A percentile compares a stretch with the other conserved stretches of the same genome.
These are phyloP conservation scores for Spiraea crenata DNA, from an alignment of 331 rosid genomes.

Conservation along the genomic window DNA sequence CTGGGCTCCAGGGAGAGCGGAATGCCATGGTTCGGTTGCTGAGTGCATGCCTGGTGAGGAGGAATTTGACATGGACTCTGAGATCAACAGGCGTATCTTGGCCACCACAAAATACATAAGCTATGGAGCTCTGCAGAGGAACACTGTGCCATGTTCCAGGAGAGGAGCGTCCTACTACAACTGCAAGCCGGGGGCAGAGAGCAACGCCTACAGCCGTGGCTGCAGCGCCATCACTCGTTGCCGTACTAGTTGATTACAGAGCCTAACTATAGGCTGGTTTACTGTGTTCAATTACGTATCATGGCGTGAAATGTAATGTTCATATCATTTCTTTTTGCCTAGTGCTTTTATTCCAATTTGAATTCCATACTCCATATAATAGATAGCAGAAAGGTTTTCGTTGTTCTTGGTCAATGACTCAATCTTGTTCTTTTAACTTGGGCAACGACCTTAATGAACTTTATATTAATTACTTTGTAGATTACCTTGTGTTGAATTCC, in stretches of 20 bases:
- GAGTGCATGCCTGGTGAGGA: constrained; percentile 57
- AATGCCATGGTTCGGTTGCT: constrained; percentile 58
- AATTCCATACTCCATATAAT: neutral
- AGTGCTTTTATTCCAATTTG: neutral
- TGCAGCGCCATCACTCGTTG: constrained; percentile 77
- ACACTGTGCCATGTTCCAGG: constrained; percentile 81
- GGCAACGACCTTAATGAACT: too few relatives aligned
- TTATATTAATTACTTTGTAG: too few relatives aligned
- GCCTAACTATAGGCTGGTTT: neutral
- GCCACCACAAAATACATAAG: constrained; percentile 82
- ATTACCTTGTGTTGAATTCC: too few relatives aligned
- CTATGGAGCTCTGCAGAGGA: constrained; percentile 71
- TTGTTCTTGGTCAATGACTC: too few relatives aligned
- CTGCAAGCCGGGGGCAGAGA: constrained; percentile 65
- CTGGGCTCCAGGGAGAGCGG: constrained; percentile 38
- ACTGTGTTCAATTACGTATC: neutral
- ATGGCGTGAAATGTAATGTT: neutral
- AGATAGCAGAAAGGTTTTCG: neutral
- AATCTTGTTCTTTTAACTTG: too few relatives aligned
- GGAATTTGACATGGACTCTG: constrained; percentile 52
- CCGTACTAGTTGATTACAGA: constrained; percentile 45
- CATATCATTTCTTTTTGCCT: neutral
- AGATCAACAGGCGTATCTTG: constrained; percentile 71
- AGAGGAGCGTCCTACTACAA: constrained; percentile 94
- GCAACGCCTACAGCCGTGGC: constrained; percentile 84